Conservation (phyloP, 345 rosid genomes). For the Nephelium lappaceum region DNA sequence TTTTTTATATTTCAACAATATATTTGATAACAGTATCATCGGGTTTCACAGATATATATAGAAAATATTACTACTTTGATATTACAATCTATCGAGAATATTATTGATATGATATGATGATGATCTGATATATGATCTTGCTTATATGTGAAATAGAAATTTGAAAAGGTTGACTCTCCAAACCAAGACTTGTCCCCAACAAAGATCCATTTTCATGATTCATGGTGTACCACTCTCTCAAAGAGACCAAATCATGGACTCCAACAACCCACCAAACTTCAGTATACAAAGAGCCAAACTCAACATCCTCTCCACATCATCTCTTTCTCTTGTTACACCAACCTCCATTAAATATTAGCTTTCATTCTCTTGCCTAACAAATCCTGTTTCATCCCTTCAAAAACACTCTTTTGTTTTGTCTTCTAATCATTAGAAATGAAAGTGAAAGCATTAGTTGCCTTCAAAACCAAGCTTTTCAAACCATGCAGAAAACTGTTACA, state of each 20-base stretch:
- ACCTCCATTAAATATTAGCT: conserved; percentile 17
- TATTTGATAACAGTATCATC: too few species aligned
- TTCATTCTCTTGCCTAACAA: neutral
- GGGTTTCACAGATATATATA: too few species aligned
- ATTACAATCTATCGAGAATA: too few species aligned
- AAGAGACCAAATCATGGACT: neutral
- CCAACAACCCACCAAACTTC: conserved; percentile 1
- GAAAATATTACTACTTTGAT: too few species aligned
- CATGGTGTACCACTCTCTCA: neutral
- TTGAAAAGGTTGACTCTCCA: neutral
- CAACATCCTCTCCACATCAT: conserved; percentile 3
- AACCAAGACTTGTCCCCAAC: neutral
- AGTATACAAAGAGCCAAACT: neutral
- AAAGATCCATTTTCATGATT: neutral
- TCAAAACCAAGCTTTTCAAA: conserved; percentile 57
- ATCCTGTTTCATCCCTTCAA: conserved; percentile 24
- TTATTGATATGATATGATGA: too few species aligned
- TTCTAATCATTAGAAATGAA: conserved; percentile 39
- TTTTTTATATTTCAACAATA: too few species aligned
- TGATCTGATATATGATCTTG: too few species aligned
- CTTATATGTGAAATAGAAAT: neutral
- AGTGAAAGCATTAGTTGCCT: conserved; percentile 59
- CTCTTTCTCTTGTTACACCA: conserved; percentile 21
- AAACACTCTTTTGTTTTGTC: conserved; percentile 10
- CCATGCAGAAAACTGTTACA: conserved; percentile 49